phyloP scores from a whole-genome alignment of 208 protist species.

The Trypanosoma platydactyli region DNA sequence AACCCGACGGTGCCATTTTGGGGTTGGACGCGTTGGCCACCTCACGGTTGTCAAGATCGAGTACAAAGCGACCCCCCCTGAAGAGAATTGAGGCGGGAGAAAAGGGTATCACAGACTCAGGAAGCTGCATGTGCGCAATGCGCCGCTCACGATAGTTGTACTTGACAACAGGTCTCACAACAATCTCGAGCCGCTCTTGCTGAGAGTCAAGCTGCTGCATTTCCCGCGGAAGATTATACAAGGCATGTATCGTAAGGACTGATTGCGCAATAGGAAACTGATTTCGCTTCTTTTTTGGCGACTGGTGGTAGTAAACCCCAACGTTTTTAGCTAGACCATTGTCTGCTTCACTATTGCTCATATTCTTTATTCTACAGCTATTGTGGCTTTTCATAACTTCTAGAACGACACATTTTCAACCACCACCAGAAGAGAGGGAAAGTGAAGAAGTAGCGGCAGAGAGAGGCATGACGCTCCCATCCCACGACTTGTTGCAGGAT shows the following conservation, averaged over 20 bases:
- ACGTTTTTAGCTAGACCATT: too few relatives aligned
- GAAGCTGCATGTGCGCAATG: conserved; percentile 43
- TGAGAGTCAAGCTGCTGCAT: conserved; percentile 49
- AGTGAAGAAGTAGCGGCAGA: too few relatives aligned
- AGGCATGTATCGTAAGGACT: conserved; percentile 45
- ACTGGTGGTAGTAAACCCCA: neutral
- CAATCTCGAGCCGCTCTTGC: conserved; percentile 45
- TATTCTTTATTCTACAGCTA: too few relatives aligned
- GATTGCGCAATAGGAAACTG: conserved; percentile 29
- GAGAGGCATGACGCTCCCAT: too few relatives aligned
- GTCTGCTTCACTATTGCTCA: too few relatives aligned
- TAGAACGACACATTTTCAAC: too few relatives aligned
- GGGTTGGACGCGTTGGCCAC: conserved; percentile 13
- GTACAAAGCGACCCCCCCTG: conserved; percentile 37
- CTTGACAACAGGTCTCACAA: conserved; percentile 52
- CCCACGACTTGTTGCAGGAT: too few relatives aligned
- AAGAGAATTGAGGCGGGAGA: conserved; percentile 48
- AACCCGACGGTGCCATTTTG: neutral
- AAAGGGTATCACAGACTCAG: conserved; percentile 43
- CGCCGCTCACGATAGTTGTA: conserved; percentile 54
- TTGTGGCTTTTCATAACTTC: too few relatives aligned
- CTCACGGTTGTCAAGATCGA: conserved; percentile 51
- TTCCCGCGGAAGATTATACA: conserved; percentile 63
- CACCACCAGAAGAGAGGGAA: too few relatives aligned
- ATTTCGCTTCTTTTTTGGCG: neutral